Evolutionary conservation across 2,329 filamentous ascomycete genomes (phyloP).

Genomic region (Zasmidium citrigriseum): DNA sequence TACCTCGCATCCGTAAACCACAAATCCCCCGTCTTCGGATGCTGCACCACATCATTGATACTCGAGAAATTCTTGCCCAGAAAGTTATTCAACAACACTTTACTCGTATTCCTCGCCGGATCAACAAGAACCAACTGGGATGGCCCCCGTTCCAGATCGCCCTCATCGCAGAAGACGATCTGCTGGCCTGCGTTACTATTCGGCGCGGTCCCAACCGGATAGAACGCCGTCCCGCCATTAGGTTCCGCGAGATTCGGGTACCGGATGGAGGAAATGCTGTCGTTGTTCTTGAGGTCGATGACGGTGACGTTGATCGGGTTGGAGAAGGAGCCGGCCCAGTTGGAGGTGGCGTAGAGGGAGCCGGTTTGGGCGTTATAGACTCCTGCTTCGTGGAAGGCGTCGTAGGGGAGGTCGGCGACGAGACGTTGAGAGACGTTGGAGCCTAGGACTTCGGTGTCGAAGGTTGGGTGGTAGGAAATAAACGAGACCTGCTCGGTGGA

Average conservation of each 20-base stretch:
- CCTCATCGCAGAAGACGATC: slow-evolving; percentile 37
- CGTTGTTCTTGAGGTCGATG: slow-evolving; percentile 31
- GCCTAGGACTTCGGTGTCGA: slow-evolving; percentile 34
- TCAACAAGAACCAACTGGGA: slow-evolving; percentile 32
- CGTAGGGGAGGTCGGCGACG: slow-evolving; percentile 26
- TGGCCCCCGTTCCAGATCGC: slow-evolving; percentile 25
- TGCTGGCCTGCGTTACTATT: slow-evolving; percentile 34
- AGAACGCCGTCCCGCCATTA: slow-evolving; percentile 35
- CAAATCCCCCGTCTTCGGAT: slow-evolving; percentile 56
- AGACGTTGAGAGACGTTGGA: slow-evolving; percentile 31
- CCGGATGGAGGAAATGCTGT: slow-evolving; percentile 28
- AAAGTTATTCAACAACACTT: slow-evolving; percentile 58
- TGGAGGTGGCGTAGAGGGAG: slow-evolving; percentile 46
- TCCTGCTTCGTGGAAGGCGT: slow-evolving; percentile 44
- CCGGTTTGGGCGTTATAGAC: slow-evolving; percentile 38
- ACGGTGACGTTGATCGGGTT: slow-evolving; percentile 39
- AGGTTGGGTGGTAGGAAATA: slow-evolving; percentile 32
- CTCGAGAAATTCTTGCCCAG: slow-evolving; percentile 64
- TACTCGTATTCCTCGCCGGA: slow-evolving; percentile 27
- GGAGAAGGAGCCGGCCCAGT: slow-evolving; percentile 35
- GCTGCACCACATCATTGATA: slow-evolving; percentile 58
- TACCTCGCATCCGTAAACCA: slow-evolving; percentile 66
- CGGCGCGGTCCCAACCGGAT: slow-evolving; percentile 31
- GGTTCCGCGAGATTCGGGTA: slow-evolving; percentile 31
- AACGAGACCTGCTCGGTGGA: slow-evolving; percentile 32